Percentiles rank a stretch among this genome's conserved stretches.
phyloP scores from a whole-genome alignment of 2,329 filamentous ascomycete genomes.

The Chrysoporthe puriensis region DNA sequence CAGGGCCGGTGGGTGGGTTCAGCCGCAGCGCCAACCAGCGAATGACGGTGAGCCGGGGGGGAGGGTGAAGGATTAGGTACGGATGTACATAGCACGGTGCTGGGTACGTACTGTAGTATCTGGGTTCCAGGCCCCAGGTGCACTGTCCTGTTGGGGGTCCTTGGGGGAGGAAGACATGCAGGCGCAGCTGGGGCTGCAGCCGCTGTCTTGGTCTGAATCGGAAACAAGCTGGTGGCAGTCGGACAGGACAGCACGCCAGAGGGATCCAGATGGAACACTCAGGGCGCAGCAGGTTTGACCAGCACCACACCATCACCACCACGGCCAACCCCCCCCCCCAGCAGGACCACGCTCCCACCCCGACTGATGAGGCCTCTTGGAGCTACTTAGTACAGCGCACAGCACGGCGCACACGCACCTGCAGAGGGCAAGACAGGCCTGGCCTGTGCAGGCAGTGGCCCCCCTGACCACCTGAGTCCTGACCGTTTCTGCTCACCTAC shows the following conservation, averaged over 20 bases:
- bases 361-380: not conserved
- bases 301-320: too few relatives aligned
- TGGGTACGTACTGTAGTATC: too few relatives aligned
- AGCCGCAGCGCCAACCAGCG: constrained; percentile 5
- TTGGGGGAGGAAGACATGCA: not conserved
- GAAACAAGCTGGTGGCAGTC: not conserved
- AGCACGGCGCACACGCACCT: not conserved
- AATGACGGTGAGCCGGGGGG: not conserved
- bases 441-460: not conserved
- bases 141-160: not conserved
- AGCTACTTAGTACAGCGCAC: not conserved
- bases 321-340: too few relatives aligned
- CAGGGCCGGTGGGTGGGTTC: not conserved
- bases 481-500: not conserved
- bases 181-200: too few relatives aligned
- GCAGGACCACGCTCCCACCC: too few relatives aligned
- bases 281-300: not conserved
- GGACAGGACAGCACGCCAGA: not conserved
- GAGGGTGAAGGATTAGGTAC: too few relatives aligned
- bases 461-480: not conserved
- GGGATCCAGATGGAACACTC: not conserved
- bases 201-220: not conserved
- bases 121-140: not conserved
- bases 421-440: not conserved
- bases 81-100: too few relatives aligned